Evolutionary conservation across 192 early-diverging fungal species (phyloP), one percentile per base, ranked within the genome.

Genomic region (Coemansia asiatica): DNA sequence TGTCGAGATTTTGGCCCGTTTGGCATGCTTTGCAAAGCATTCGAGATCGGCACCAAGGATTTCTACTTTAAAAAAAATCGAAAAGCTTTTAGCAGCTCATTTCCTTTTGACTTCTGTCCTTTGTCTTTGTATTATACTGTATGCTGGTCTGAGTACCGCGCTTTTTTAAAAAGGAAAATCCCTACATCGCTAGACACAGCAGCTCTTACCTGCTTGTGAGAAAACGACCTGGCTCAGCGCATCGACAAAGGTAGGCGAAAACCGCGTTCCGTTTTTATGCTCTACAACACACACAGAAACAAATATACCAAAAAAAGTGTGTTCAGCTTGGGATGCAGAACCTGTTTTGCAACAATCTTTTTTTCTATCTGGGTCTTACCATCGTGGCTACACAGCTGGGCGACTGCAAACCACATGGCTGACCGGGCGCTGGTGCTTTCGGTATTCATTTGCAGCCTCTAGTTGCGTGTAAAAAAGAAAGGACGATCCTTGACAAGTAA

Each of bases 21-120:
- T 67, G 12, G 72, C 77, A 40, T 80, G 77, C 68, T 63, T 69
- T 49, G 77, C 77, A 80, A 80, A 80, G 65, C 61, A 50, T 55
- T 80, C 77, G 61, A 80, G 72, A 61, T 80, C 77, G 21, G 48
- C 60, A 29, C 61, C 77, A 68, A 80, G 59, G 16, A 63, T 64
- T 33, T 80, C 77, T 69, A 72, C 28, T 4, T 19, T 18, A 21
- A 59, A 4, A 56, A 31, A 18, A 9, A 10, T 13, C 6, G 29
- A 28, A n/a, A n/a, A n/a, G n/a, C n/a, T n/a, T n/a, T n/a, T n/a
- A n/a, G n/a, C n/a, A n/a, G n/a, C n/a, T n/a, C n/a, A n/a, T n/a
- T 13, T 44, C 16, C 35, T 36, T 36, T 36, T 36, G 35, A 36
- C 35, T 36, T 6, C 35, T 36, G 35, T 36, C 13, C 35, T 10